phyloP scores from a whole-genome alignment of 2,329 filamentous ascomycete species.

The Lasiodiplodia sp. region DNA sequence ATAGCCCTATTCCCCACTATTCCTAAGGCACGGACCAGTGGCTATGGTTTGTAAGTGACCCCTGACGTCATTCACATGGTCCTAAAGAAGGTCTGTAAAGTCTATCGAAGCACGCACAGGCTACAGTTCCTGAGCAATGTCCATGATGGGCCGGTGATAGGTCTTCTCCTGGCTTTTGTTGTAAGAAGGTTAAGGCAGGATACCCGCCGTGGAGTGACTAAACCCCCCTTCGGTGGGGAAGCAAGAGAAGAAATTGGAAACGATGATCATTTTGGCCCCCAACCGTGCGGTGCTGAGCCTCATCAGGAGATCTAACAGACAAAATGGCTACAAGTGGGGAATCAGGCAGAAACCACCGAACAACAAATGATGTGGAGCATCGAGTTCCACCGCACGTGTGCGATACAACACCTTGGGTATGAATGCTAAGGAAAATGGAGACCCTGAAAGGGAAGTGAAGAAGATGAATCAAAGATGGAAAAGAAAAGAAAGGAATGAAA shows the following conservation, averaged over 20 bases:
- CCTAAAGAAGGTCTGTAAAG: neutral
- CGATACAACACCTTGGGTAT: too few species aligned
- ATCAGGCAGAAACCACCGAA: neutral
- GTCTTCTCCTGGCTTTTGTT: neutral
- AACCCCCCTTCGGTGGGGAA: neutral
- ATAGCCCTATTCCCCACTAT: neutral
- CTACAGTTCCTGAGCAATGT: neutral
- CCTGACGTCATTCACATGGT: neutral
- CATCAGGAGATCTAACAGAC: neutral
- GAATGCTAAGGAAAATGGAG: too few species aligned
- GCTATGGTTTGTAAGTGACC: neutral
- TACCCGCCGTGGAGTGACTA: neutral
- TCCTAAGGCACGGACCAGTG: neutral
- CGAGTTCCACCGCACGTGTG: too few species aligned
- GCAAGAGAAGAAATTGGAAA: neutral
- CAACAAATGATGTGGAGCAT: neutral
- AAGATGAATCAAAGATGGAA: neutral
- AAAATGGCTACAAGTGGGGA: neutral
- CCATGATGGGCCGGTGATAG: neutral
- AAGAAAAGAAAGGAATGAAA: neutral
- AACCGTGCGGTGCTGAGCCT: neutral
- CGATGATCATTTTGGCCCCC: neutral
- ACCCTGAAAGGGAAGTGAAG: too few species aligned
- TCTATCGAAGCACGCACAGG: neutral
- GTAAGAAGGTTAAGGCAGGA: neutral